phyloP scores from a whole-genome alignment of 495 filamentous ascomycete species.

The Penicillium lividum region DNA sequence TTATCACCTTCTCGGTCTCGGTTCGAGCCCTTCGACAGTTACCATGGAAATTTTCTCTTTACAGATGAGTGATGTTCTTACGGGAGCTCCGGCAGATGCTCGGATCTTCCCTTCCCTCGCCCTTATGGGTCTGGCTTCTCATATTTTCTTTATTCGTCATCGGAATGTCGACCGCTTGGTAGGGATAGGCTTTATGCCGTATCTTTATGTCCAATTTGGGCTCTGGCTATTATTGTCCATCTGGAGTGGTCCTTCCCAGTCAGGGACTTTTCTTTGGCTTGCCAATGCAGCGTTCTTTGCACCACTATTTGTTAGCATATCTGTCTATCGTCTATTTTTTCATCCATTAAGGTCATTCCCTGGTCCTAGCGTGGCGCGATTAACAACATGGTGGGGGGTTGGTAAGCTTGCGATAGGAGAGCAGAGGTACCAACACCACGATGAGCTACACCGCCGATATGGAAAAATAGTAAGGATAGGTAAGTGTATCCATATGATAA shows the following conservation, averaged over 20 bases:
- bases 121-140: conserved; percentile 5
- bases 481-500: background rate
- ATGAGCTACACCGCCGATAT: conserved; percentile 9
- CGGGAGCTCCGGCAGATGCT: background rate
- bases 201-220: background rate
- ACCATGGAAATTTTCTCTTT: background rate
- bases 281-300: conserved; percentile 4
- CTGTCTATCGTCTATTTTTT: conserved; percentile 3
- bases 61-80: conserved; percentile 1
- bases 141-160: conserved; percentile 7
- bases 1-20: no score
- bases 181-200: conserved; percentile 1
- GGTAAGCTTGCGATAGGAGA: background rate
- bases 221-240: conserved; percentile 2
- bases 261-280: background rate
- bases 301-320: conserved; percentile 5
- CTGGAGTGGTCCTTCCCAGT: background rate
- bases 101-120: conserved; percentile 6
- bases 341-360: conserved; percentile 8
- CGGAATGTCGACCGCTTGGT: conserved; percentile 4
- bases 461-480: conserved; percentile 8
- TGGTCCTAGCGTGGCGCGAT: conserved; percentile 2
- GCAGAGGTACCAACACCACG: conserved; percentile 4
- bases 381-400: conserved; percentile 11
- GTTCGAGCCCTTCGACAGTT: no score